Evolutionary conservation across 2,329 filamentous ascomycete genomes (phyloP), one percentile per base, ranked within the genome.

Genomic region (Diaporthe velutina): DNA sequence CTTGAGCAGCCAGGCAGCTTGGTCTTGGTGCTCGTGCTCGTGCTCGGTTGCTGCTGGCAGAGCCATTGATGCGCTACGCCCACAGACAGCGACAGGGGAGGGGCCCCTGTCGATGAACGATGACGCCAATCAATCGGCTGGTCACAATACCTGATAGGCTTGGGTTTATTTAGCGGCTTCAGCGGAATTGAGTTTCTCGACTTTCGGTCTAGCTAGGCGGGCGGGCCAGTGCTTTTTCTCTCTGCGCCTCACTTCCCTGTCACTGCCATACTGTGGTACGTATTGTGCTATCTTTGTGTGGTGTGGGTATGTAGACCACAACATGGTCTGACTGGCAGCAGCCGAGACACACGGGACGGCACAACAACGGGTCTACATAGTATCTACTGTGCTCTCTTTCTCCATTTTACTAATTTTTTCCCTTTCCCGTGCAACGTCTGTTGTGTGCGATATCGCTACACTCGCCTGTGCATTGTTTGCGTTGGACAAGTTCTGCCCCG

Each of bases 181-280:
- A 67, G 61, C 61, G 61, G 61, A 67, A 67, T 67, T 67, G 61
- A 67, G 30, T 67, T 67, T 67, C 10, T n/a, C 42, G 15, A 50
- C 12, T 67, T 17, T 67, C 30, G 42, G 61, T 67, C 61, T 33
- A 42, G 58, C 38, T 17, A 22, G 55, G 55, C 30, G 7, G 3
- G 5, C 15, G 9, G 15, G n/a, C n/a, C n/a, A n/a, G n/a, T n/a
- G n/a, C n/a, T n/a, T n/a, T n/a, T n/a, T n/a, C n/a, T n/a, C 55
- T n/a, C 55, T n/a, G 22, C 12, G 25, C 50, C 50, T 25, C 50
- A 17, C 25, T 55, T 42, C 58, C 58, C 58, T 61, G 58, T 42
- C n/a, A 25, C 58, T 45, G 58, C 58, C 25, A 28, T 42, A 30
- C 35, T 42, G 58, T 42, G 35, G 52, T 55, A 40, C n/a, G 28